phyloP scores from a whole-genome alignment of 768 basidiomycete genomes.

The Dioszegia aurantiaca region DNA sequence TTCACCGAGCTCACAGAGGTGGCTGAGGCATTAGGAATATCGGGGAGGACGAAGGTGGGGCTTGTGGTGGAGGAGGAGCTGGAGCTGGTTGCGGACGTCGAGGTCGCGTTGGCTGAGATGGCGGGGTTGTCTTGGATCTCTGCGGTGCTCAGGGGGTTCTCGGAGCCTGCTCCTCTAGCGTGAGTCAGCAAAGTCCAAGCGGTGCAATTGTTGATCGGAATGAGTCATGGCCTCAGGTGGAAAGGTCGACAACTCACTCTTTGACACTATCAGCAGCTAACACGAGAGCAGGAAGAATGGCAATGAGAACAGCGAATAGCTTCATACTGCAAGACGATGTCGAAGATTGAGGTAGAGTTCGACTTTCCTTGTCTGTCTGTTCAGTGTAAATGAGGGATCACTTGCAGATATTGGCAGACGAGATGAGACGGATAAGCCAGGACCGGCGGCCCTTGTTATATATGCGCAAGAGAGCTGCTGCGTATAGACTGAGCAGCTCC shows the following conservation, averaged over 20 bases:
- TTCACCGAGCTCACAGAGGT: no score
- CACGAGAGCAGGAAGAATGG: constrained; percentile 5
- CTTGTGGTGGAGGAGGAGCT: neutral
- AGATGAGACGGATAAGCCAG: no score
- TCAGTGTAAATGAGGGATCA: no score
- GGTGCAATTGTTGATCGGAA: no score
- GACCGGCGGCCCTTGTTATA: no score
- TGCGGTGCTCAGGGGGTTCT: constrained; percentile 7
- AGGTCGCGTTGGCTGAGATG: neutral
- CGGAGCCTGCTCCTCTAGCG: neutral
- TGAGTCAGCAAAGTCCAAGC: no score
- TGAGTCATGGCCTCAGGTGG: no score
- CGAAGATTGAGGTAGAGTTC: neutral
- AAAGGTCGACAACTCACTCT: constrained; percentile 6
- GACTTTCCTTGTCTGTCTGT: no score
- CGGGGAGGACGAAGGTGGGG: neutral
- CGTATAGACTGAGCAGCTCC: no score
- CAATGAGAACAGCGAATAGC: constrained; percentile 3
- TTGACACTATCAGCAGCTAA: neutral
- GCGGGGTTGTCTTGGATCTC: constrained; percentile 8
- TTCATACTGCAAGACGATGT: neutral
- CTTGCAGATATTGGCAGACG: no score
- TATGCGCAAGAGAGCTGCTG: no score
- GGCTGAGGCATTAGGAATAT: no score
- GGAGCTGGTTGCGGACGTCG: neutral